Conservation (phyloP, 805 yeast species). For the Henningerozyma blattae region DNA sequence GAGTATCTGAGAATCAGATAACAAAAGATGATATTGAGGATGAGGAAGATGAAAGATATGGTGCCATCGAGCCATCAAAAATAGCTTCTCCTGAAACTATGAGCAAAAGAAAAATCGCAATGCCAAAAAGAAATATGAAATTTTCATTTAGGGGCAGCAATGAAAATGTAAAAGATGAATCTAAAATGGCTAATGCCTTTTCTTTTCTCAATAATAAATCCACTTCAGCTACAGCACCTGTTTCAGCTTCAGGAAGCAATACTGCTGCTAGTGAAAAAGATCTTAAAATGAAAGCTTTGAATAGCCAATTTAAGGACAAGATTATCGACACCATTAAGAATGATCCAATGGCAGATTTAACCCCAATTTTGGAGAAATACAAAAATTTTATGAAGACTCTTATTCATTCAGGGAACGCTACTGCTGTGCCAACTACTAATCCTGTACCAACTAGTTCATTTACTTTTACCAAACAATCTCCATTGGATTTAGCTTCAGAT, state of each 20-base stretch:
- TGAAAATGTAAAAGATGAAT: slow-evolving; percentile 7
- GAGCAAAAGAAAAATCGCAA: slow-evolving; percentile 58
- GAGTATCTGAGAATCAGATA: slow-evolving; percentile 56
- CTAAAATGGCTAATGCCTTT: slow-evolving; percentile 11
- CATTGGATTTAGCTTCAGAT: not conserved
- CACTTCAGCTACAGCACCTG: not conserved
- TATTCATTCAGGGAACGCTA: slow-evolving; percentile 5
- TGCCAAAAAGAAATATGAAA: slow-evolving; percentile 36
- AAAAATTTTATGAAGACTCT: slow-evolving; percentile 34
- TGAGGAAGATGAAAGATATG: slow-evolving; percentile 17
- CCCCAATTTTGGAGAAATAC: slow-evolving; percentile 47
- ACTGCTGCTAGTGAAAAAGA: slow-evolving; percentile 1
- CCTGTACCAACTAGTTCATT: slow-evolving; percentile 5
- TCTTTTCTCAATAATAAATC: slow-evolving; percentile 4
- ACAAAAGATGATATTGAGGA: slow-evolving; percentile 35
- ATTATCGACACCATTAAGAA: slow-evolving; percentile 30
- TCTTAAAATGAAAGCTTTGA: slow-evolving; percentile 51
- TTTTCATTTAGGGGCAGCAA: slow-evolving; percentile 1
- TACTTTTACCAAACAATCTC: not conserved
- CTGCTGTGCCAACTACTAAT: slow-evolving; percentile 1
- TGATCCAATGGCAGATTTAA: slow-evolving; percentile 44
- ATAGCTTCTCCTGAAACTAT: slow-evolving; percentile 50
- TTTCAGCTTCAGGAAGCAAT: not conserved
- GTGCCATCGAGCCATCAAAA: slow-evolving; percentile 27
- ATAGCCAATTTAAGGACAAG: slow-evolving; percentile 42